phyloP scores from a whole-genome alignment of 139 green algal species.

The Tetradesmus obliquus region DNA sequence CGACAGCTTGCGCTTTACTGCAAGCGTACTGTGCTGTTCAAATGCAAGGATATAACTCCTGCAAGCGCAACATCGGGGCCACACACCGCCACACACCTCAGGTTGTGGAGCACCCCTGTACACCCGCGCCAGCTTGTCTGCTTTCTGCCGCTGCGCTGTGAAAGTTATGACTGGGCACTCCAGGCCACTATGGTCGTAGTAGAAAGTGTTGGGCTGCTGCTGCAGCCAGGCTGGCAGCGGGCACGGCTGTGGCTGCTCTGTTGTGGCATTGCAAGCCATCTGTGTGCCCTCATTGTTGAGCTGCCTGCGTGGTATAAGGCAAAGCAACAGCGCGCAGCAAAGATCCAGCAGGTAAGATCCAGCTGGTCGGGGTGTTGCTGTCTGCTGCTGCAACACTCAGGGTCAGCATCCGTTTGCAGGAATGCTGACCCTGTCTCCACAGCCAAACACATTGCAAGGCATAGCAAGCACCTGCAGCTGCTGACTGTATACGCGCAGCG shows the following conservation, averaged over 20 bases:
- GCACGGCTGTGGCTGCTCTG: constrained; percentile 2
- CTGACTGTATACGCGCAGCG: no score
- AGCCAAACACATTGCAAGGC: no score
- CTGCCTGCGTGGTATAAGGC: not conserved
- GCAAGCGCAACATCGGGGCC: not conserved
- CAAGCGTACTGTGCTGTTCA: no score
- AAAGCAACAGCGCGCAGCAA: not conserved
- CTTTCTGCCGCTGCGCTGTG: not conserved
- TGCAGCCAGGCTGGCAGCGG: constrained; percentile 41
- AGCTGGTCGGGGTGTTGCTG: no score
- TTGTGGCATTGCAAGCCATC: not conserved
- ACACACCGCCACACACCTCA: not conserved
- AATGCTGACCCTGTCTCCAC: no score
- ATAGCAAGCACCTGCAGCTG: no score
- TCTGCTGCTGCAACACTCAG: no score
- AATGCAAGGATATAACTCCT: not conserved
- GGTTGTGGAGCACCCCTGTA: not conserved
- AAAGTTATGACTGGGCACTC: constrained; percentile 37
- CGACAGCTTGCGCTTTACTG: not conserved
- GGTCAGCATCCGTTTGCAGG: no score
- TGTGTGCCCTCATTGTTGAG: not conserved
- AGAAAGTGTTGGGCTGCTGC: not conserved
- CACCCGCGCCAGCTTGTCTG: constrained; percentile 2
- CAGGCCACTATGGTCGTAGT: constrained; percentile 7
- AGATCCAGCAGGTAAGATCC: no score